A percentile compares a stretch with the other conserved stretches of the same genome.
Conservation (phyloP, 345 rosid species). For the Euclidium syriacum region DNA sequence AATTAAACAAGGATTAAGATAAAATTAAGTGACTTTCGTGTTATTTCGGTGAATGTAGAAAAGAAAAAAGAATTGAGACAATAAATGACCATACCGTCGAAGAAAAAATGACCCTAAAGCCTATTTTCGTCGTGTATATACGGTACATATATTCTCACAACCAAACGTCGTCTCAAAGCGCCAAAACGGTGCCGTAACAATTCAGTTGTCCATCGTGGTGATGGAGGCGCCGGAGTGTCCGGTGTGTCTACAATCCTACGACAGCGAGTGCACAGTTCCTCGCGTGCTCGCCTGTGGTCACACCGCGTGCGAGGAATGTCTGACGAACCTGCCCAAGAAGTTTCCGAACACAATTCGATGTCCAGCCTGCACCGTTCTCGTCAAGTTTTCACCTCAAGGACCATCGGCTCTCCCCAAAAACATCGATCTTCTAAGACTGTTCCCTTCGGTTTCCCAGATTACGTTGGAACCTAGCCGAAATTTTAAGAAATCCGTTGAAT, state of each 20-base stretch:
- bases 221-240: conserved; percentile 83
- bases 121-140: background rate
- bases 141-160: background rate
- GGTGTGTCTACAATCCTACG: conserved; percentile 69
- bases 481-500: conserved; percentile 19
- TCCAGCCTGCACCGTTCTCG: conserved; percentile 82
- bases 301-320: conserved; percentile 69
- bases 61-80: no score
- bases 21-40: no score
- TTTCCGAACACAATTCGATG: conserved; percentile 67
- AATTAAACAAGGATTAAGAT: no score
- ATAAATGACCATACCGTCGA: no score
- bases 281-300: conserved; percentile 89
- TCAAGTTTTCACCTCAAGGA: conserved; percentile 70
- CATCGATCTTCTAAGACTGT: conserved; percentile 67
- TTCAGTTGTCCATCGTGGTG: conserved; percentile 4
- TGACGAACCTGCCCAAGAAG: conserved; percentile 54
- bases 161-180: background rate
- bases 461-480: conserved; percentile 14
- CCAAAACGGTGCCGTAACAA: background rate
- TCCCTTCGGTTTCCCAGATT: conserved; percentile 19
- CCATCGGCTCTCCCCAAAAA: conserved; percentile 76
- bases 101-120: conserved; percentile 5
- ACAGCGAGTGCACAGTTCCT: conserved; percentile 52
- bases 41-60: no score